Percentiles rank a stretch among this genome's conserved stretches.
Evolutionary conservation across 495 filamentous ascomycete species (phyloP).

Genomic region (Xylaria telfairii): DNA sequence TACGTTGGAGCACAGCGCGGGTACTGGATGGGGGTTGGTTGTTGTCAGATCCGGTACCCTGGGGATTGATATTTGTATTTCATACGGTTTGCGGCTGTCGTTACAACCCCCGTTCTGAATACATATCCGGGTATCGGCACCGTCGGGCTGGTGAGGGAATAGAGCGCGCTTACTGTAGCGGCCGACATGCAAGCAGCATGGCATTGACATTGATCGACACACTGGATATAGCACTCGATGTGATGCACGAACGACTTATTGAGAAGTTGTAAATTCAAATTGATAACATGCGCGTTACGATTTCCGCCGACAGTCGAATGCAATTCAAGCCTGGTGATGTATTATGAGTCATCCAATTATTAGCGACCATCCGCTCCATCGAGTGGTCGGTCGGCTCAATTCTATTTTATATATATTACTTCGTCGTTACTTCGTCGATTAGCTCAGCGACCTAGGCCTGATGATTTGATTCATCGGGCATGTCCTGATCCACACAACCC

Average conservation of each 20-base stretch:
- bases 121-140: background rate
- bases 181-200: background rate
- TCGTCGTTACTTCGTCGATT: background rate
- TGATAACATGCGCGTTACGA: background rate
- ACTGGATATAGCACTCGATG: background rate
- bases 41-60: background rate
- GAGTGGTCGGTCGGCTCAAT: background rate
- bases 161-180: slow-evolving; percentile 4
- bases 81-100: background rate
- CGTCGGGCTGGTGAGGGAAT: background rate
- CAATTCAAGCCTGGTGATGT: background rate
- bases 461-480: background rate
- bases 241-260: background rate
- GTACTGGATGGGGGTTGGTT: background rate
- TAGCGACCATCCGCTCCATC: background rate
- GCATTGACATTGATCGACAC: background rate
- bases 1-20: background rate
- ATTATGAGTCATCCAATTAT: background rate
- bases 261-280: background rate
- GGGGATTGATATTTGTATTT: background rate
- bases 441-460: background rate
- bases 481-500: background rate
- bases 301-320: background rate
- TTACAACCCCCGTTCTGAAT: background rate
- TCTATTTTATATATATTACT: background rate